Evolutionary conservation across 495 filamentous ascomycete species (phyloP), one percentile per base, ranked within the genome.

Genomic region (Jackrogersella minutella): DNA sequence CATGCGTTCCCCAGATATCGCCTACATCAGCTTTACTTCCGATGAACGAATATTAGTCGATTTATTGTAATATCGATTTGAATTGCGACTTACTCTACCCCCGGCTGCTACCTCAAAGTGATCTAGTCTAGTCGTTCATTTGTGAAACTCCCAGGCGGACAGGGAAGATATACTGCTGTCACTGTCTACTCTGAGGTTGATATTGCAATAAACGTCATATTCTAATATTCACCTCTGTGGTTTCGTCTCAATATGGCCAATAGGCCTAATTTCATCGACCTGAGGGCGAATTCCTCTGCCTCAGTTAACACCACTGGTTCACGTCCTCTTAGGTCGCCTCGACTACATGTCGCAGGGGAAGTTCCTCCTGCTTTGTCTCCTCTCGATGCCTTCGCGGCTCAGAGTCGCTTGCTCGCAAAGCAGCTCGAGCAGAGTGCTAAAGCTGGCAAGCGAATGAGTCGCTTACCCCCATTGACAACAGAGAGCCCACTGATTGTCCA

Each of bases 361-460:
- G 84, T 93, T 8, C 94, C 95, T 30, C 95, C 95, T 13, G 90
- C 93, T 28, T 85, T 97, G 47, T 98, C 95, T 1, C 95, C 95
- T 13, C 86, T 99, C 44, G 95, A 98, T 82, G 94, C 95, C 36
- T 92, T 99, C 64, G 93, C 92, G 14, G 84, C 91, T 60, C 93
- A 97, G 66, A 93, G 93, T 58, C 89, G 93, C 49, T 74, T 94
- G 64, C 84, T 98, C 43, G 91, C 92, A n/a, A 90, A 86, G 76
- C 89, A 96, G 74, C 84, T 99, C 34, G 88, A 96, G 68, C 88
- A 93, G 60, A 90, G 87, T 57, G 81, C 82, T 51, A 85, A 85
- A 70, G 86, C 88, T 41, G 85, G 83, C 17, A 86, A 85, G 39
- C 88, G 94, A 34, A 87, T 96, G 75, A 96, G 93, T 77, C 84